Evolutionary conservation across 2,329 filamentous ascomycete species (phyloP), one percentile per base, ranked within the genome.

Genomic region (Harringtonia lauricola): DNA sequence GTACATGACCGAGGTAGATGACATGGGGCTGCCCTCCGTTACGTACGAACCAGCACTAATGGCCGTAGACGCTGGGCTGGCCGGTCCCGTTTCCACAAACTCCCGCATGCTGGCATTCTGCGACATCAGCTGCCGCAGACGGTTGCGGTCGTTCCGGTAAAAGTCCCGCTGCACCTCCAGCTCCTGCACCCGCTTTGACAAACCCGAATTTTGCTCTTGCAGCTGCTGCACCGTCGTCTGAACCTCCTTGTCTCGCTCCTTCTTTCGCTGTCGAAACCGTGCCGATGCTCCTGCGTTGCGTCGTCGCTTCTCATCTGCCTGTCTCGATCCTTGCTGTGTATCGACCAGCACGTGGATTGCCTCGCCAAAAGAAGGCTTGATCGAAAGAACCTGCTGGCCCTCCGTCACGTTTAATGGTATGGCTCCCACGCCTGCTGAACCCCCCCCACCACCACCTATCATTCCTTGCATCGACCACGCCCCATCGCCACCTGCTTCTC

Each of bases 211-310:
- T 50, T 82, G 74, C 42, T 74, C 70, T 56, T 86, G 81, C 43
- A 90, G 66, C 51, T 79, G 76, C 41, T 83, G 71, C 49, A 90
- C 79, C 40, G 75, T 81, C 43, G 73, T 71, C 15, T 76, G 76
- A 45, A 81, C 82, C 58, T 87, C 82, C 53, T 76, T 76, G 58
- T 90, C 85, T 59, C 83, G 81, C 55, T 88, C 85, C 64, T 94
- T 94, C 56, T 87, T 80, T 47, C 88, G 75, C 56, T 81, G 78
- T 44, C 87, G 76, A 51, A 94, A 92, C 47, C 87, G 74, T 39
- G 86, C 86, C 45, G 86, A 94, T 7, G 87, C 87, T 39, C 84
- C 84, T 34, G 87, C 87, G 56, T 94, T 94, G 41, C 86, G 76
- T 59, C 83, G 81, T 44, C 87, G 73, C 64, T 92, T 94, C 60